These are phyloP conservation scores for Colletotrichum musae DNA, from an alignment of 2,329 filamentous ascomycete species.

Conservation along the genomic window DNA sequence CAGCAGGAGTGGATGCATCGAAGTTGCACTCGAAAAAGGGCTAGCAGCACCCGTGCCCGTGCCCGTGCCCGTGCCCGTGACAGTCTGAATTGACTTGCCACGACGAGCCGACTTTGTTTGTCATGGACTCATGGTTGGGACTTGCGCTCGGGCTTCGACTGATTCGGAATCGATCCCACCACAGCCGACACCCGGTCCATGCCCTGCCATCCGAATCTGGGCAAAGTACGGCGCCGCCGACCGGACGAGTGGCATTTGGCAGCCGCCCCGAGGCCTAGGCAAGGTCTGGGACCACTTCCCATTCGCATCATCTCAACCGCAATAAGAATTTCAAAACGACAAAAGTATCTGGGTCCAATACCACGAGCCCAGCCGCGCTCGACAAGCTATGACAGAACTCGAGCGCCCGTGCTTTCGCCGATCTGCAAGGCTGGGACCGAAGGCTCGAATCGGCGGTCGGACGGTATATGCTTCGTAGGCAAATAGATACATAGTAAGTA, in stretches of 20 bases:
- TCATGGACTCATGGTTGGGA: background rate
- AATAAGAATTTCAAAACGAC: background rate
- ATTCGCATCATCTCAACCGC: conserved; percentile 16
- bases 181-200: conserved; percentile 25
- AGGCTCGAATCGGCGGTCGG: conserved; percentile 36
- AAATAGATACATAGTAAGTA: too few relatives aligned
- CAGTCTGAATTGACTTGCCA: too few relatives aligned
- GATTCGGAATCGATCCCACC: conserved; percentile 22
- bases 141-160: background rate
- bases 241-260: conserved; percentile 26
- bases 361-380: too few relatives aligned
- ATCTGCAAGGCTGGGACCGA: conserved; percentile 29
- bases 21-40: too few relatives aligned
- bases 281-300: conserved; percentile 21
- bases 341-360: too few relatives aligned
- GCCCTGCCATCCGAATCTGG: conserved; percentile 15
- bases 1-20: too few relatives aligned
- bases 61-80: too few relatives aligned
- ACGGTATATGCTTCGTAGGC: background rate
- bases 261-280: conserved; percentile 10
- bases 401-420: conserved; percentile 6
- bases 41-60: too few relatives aligned
- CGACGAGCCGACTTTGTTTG: too few relatives aligned
- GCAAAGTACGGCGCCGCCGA: conserved; percentile 20
- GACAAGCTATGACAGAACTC: too few relatives aligned